Evolutionary conservation across 129 eudicot genomes (phyloP).

Genomic region (Oenanthe sinensis): DNA sequence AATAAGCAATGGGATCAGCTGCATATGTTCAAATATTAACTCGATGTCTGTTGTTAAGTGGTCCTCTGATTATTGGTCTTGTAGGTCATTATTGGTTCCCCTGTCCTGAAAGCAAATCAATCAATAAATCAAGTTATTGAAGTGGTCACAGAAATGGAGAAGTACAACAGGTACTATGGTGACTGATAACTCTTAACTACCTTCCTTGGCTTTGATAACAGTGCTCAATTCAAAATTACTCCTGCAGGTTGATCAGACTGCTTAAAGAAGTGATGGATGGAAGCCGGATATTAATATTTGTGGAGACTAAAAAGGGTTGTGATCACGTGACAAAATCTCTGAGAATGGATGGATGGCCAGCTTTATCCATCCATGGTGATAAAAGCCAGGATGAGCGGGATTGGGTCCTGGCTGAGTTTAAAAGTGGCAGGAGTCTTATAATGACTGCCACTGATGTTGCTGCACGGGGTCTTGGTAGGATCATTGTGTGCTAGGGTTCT

Average conservation of each 20-base stretch:
- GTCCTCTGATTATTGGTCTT: background rate
- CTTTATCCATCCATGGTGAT: conserved; percentile 96
- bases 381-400: conserved; percentile 97
- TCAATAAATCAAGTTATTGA: conserved; percentile 81
- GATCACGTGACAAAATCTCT: conserved; percentile 91
- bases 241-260: conserved; percentile 60
- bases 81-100: conserved; percentile 86
- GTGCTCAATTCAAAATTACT: conserved; percentile 4
- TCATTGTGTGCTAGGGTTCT: conserved; percentile 52
- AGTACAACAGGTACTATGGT: conserved; percentile 62
- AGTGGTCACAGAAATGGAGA: conserved; percentile 74
- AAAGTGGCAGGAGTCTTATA: conserved; percentile 95
- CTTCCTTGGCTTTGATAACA: background rate
- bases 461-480: conserved; percentile 99
- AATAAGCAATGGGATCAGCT: background rate
- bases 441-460: conserved; percentile 99
- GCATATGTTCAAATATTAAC: no score
- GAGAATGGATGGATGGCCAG: conserved; percentile 99
- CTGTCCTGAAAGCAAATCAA: conserved; percentile 82
- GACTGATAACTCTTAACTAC: background rate
- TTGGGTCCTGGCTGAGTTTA: conserved; percentile 96
- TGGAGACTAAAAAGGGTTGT: conserved; percentile 97
- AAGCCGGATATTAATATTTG: conserved; percentile 78
- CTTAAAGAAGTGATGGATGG: conserved; percentile 95
- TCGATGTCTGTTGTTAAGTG: background rate